Percentiles rank a stretch among this genome's conserved stretches.
Conservation (phyloP, 2,329 filamentous ascomycete genomes). For the Tolypocladium tundrense region DNA sequence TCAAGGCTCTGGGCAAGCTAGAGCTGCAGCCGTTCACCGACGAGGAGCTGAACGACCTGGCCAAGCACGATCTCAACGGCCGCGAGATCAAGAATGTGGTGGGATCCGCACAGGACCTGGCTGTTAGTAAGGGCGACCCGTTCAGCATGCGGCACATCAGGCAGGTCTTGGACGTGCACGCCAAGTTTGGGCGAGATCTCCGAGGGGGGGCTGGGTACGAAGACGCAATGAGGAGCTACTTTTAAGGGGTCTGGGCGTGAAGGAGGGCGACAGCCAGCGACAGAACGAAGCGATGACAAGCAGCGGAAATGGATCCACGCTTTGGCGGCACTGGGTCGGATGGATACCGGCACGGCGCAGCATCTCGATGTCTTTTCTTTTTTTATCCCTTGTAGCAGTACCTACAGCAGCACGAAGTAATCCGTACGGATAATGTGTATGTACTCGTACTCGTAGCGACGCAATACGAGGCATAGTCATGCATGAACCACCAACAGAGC, state of each 20-base stretch:
- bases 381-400: not conserved
- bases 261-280: not conserved
- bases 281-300: not conserved
- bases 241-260: slow-evolving; percentile 21
- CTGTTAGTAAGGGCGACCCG: slow-evolving; percentile 60
- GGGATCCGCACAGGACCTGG: slow-evolving; percentile 71
- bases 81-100: slow-evolving; percentile 82
- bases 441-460: too few relatives aligned
- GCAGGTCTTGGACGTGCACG: slow-evolving; percentile 73
- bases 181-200: slow-evolving; percentile 74
- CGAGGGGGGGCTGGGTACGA: slow-evolving; percentile 71
- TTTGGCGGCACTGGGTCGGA: not conserved
- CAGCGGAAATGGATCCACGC: not conserved
- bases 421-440: not conserved
- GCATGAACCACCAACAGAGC: not conserved
- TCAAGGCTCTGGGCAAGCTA: slow-evolving; percentile 53
- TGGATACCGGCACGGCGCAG: not conserved
- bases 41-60: slow-evolving; percentile 55
- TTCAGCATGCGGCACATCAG: slow-evolving; percentile 72
- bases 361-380: not conserved
- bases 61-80: slow-evolving; percentile 53
- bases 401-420: not conserved
- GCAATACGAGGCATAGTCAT: not conserved
- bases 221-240: slow-evolving; percentile 78
- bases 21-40: slow-evolving; percentile 52